Base-by-base conservation (phyloP, 805 yeast genomes). In the Starmera quercuum region DNA sequence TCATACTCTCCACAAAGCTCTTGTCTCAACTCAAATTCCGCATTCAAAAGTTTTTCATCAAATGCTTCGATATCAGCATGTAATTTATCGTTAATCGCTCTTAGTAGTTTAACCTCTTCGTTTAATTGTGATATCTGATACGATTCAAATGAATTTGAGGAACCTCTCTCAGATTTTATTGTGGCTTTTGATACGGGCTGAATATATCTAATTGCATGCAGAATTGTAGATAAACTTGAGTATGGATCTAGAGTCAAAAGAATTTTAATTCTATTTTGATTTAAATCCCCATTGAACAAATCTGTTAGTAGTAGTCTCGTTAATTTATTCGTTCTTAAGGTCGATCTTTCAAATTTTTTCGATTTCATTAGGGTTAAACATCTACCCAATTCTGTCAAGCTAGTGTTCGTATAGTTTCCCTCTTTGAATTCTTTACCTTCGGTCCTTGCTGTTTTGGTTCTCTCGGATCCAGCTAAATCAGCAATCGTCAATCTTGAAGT, bases 381-480 rank as follows among this genome's bases (percentile, higher is more conserved):
- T 34, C 72, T 63, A 6, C 78, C 76, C 8, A 74, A 51, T 37
- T 70, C 68, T 39, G 73, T 64, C 33, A 71, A 51, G 8, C 74
- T 66, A 27, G 61, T 61, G 43, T 73, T 72, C 14, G 72, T 68
- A 32, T 65, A 61, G 32, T 68, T 62, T 13, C 73, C 69, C 39
- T 73, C 78, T 30, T 53, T 59, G 29, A 68, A 53, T 16, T 65
- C 59, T n/a, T 54, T 46, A 5, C 75, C 75, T 8, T 55, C 53
- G 0, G 74, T 66, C 34, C 59, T 59, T 2, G 76, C 66, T 10
- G 55, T 40, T 37, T 66, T 68, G 8, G 69, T 58, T 43, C 76
- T 58, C 47, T 73, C 78, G 7, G 73, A 59, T 1, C 78, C 76
- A 2, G 78, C 75, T 14, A 74, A 44, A 41, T 74, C 78, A 1